Conservation (phyloP, 345 rosid genomes). For the Eucalyptus sp. region DNA sequence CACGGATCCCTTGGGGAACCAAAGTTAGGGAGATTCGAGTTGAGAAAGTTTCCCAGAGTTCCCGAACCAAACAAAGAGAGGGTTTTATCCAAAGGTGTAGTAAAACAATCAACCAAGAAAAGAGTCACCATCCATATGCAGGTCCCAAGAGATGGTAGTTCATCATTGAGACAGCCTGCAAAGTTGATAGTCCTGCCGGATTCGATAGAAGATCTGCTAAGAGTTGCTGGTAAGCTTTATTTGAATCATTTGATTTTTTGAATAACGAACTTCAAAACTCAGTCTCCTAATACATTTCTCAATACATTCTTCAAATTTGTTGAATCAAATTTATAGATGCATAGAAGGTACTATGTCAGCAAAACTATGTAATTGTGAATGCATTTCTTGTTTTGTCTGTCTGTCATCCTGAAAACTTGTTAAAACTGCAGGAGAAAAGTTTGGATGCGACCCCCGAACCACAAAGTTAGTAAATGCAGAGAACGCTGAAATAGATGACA, state of each 20-base stretch:
- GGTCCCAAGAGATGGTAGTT: conserved; percentile 7
- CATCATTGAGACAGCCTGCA: conserved; percentile 12
- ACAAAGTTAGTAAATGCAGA: conserved; percentile 38
- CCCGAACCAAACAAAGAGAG: conserved; percentile 16
- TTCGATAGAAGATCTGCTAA: conserved; percentile 71
- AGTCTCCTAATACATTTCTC: neutral
- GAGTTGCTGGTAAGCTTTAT: conserved; percentile 60
- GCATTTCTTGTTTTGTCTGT: neutral
- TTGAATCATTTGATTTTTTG: conserved; percentile 1
- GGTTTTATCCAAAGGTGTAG: conserved; percentile 5
- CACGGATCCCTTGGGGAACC: conserved; percentile 3
- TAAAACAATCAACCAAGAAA: conserved; percentile 17
- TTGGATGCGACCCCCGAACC: conserved; percentile 43
- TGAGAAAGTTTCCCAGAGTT: conserved; percentile 4
- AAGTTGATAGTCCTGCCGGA: conserved; percentile 74
- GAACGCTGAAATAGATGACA: conserved; percentile 75
- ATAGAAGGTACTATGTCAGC: neutral
- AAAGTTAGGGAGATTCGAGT: conserved; percentile 1
- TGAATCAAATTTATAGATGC: neutral
- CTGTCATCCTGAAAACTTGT: conserved; percentile 20
- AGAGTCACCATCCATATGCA: conserved; percentile 78
- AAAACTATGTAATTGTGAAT: neutral
- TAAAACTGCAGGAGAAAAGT: conserved; percentile 72
- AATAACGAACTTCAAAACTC: neutral
- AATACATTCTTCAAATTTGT: neutral